Base-by-base conservation (phyloP, 805 yeast species). In the Wickerhamomyces xylosicus region DNA sequence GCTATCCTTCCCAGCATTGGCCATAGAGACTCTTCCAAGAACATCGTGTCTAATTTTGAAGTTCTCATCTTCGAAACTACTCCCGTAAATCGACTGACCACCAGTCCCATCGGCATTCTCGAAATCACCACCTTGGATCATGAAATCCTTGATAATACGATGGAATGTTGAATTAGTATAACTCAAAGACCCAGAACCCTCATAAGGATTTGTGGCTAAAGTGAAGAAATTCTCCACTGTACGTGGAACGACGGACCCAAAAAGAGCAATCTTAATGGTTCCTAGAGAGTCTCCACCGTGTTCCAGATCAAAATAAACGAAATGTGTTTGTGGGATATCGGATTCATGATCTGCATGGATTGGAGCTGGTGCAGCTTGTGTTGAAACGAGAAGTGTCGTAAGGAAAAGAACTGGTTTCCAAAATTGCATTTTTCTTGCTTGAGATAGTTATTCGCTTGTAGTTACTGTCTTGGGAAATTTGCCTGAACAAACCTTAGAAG, bases 41-140 rank as follows among this genome's bases (percentile, higher is more conserved):
- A 77, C 74, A 58, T 74, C 81, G 56, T 80, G 86, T 59, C 71
- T 74, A 48, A 80, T 54, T n/a, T 56, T 47, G 50, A 80, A 63
- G 76, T 77, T 83, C 68, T 87, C 97, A 58, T 87, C 96, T 4
- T 65, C 69, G 53, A 86, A 79, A 52, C 67, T 69, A 40, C 64
- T 64, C 22, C 95, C 95, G 59, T 77, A 83, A 50, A 85, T 79
- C 20, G 94, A 82, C 49, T 69, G 67, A 13, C 96, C 95, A 19
- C 94, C 95, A 39, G 74, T 67, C 14, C 90, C 89, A 48, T 70
- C 67, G 31, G 59, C 61, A 19, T 69, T 71, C 47, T 82, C 78
- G 56, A 80, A 78, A 59, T 85, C 90, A 45, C 96, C 96, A 41
- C 95, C 95, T 63, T 85, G 95, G 49, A 87, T 71, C 81, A 85